These are phyloP conservation scores for Shiraia sp. DNA, from an alignment of 2,329 filamentous ascomycete species.

Conservation along the genomic window DNA sequence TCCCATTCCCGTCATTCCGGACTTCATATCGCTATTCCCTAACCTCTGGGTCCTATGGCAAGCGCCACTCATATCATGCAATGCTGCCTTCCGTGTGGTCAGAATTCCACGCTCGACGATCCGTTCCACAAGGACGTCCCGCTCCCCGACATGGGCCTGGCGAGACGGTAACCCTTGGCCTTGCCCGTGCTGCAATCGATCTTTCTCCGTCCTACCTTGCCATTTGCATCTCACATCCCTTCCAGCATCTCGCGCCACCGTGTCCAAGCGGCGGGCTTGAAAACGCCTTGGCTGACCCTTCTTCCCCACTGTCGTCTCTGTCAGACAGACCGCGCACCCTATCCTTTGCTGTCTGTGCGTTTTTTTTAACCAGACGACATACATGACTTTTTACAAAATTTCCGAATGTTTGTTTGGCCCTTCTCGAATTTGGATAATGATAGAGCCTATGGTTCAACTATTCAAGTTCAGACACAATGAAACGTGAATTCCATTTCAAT, in stretches of 20 bases:
- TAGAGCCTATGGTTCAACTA: no score
- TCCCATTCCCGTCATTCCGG: slow-evolving; percentile 3
- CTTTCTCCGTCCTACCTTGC: slow-evolving; percentile 38
- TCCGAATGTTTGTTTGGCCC: no score
- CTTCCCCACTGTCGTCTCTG: slow-evolving; percentile 20
- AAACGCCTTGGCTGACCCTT: slow-evolving; percentile 34
- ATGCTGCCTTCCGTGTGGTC: slow-evolving; percentile 17
- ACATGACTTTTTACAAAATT: no score
- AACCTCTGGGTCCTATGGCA: no score
- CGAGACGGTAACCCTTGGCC: slow-evolving; percentile 16
- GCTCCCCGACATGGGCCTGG: slow-evolving; percentile 34
- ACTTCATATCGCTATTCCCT: no score
- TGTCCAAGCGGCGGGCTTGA: slow-evolving; percentile 30
- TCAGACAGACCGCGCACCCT: slow-evolving; percentile 2
- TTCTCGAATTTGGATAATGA: no score
- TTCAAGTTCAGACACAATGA: no score
- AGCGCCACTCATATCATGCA: slow-evolving; percentile 3
- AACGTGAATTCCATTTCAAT: no score
- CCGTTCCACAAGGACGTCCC: slow-evolving; percentile 42
- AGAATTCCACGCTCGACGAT: slow-evolving; percentile 28
- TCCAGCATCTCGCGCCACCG: slow-evolving; percentile 38
- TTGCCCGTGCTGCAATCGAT: slow-evolving; percentile 41
- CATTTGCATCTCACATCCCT: slow-evolving; percentile 39
- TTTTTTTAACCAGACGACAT: no score
- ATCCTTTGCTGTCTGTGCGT: slow-evolving; percentile 4